Evolutionary conservation across 352 stramenopile genomes (phyloP).

Genomic region (Peronospora tabacina): DNA sequence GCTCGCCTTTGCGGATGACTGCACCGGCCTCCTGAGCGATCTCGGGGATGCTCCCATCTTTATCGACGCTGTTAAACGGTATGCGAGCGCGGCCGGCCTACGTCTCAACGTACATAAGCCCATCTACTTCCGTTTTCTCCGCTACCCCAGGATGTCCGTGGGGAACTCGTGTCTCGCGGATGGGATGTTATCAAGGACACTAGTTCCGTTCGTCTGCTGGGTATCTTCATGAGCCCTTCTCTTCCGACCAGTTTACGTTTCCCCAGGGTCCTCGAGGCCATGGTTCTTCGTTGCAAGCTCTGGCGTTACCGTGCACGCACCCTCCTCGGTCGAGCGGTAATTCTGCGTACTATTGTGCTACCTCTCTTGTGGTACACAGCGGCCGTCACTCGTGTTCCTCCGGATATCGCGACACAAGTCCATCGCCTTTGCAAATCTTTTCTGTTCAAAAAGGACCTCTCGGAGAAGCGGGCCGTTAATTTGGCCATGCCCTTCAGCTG

Average conservation of each 20-base stretch:
- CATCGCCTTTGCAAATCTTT: constrained; percentile 3
- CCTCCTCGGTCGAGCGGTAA: constrained; percentile 1
- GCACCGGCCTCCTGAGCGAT: constrained; percentile 5
- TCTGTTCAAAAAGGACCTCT: constrained; percentile 8
- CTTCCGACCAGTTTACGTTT: constrained; percentile 6
- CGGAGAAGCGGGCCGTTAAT: background rate
- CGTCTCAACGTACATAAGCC: background rate
- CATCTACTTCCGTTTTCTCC: no score
- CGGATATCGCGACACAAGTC: background rate
- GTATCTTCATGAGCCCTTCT: constrained; percentile 3
- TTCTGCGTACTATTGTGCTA: constrained; percentile 3
- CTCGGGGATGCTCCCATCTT: background rate
- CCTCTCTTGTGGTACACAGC: constrained; percentile 11
- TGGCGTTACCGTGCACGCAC: constrained; percentile 9
- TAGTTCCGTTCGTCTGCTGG: background rate
- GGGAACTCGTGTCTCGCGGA: no score
- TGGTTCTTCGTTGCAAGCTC: background rate
- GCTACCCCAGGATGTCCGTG: no score
- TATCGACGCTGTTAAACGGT: background rate
- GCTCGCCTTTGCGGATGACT: constrained; percentile 15
- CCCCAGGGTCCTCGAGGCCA: background rate
- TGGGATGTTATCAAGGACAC: background rate
- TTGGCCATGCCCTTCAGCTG: constrained; percentile 1
- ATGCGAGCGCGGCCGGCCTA: background rate
- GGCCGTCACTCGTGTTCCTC: constrained; percentile 1